Percentiles rank a stretch among this genome's conserved stretches.
Conservation (phyloP, 2,329 filamentous ascomycete species). For the Cladosporium sp. region DNA sequence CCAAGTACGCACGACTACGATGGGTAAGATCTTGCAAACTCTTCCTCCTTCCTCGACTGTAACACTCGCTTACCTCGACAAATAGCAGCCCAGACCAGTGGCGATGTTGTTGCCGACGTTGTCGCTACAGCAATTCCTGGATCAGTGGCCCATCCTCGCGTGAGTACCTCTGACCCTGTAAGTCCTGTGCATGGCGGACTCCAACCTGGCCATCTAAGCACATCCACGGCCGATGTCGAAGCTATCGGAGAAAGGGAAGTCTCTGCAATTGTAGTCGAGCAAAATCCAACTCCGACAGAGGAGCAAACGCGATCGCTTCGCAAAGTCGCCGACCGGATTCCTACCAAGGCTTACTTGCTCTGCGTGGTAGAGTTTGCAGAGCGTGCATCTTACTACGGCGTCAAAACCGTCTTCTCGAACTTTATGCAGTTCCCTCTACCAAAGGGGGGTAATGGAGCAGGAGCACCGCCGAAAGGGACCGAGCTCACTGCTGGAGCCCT, state of each 20-base stretch:
- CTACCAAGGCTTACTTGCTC: constrained; percentile 56
- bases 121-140: not conserved
- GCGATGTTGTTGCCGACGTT: not conserved
- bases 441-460: constrained; percentile 42
- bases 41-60: not conserved
- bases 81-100: not conserved
- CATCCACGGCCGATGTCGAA: not conserved
- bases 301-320: constrained; percentile 37
- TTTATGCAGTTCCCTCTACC: constrained; percentile 64
- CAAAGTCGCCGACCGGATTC: constrained; percentile 53
- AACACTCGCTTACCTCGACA: not conserved
- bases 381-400: constrained; percentile 61
- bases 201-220: not conserved
- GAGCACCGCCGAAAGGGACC: constrained; percentile 61
- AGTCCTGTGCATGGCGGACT: not conserved
- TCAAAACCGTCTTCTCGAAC: constrained; percentile 58
- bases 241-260: not conserved
- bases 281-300: not conserved
- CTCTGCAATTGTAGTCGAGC: not conserved
- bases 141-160: not conserved
- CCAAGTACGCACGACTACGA: not conserved
- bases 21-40: not conserved
- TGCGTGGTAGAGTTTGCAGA: constrained; percentile 63
- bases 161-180: not conserved
- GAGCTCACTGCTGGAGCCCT: constrained; percentile 45